Base-by-base conservation (phyloP, 306 rosid genomes). In the Geum urbanum region DNA sequence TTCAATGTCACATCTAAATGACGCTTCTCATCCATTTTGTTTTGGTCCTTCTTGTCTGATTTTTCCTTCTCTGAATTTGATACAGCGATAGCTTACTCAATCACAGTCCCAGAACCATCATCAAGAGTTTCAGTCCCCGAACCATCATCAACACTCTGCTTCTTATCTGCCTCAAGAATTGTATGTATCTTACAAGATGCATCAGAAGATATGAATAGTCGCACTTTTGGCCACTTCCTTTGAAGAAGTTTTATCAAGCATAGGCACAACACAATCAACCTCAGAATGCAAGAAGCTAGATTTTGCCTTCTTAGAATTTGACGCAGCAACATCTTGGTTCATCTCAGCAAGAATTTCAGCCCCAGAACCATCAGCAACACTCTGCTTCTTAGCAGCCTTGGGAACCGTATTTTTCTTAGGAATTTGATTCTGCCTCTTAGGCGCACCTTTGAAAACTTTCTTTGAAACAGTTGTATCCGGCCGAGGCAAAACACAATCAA, bases 171-270 rank as follows among this genome's bases (percentile, higher is more conserved):
- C 63, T 68, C 63, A 18, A 80, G 53, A 62, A 66, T 71, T 39
- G 85, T 76, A 43, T 75, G 60, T 63, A 58, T 67, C 72, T 80
- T 79, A 50, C 71, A 72, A 59, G 88, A 83, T 79, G 16, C 66
- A 70, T 74, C 74, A 55, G 81, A 76, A 74, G 71, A 55, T 41
- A 50, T 73, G 49, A 75, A 66, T 84, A 62, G 56, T 77, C 73
- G 55, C 73, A 61, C 43, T 62, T 76, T 51, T 80, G 66, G 56
- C 4, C 37, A 32, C 37, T 32, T 32, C 37, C 4, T 32, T 32
- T 32, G 27, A 24, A 24, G 27, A 24, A 24, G 27, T 24, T 24
- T 24, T 24, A 24, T 24, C 27, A 24, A 24, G 27, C 27, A 24
- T 24, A 32, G 37, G 3, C 37, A 32, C 37, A 32, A 32, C 37